phyloP scores from a whole-genome alignment of 2,329 filamentous ascomycete genomes.

The Alternaria conjuncta region DNA sequence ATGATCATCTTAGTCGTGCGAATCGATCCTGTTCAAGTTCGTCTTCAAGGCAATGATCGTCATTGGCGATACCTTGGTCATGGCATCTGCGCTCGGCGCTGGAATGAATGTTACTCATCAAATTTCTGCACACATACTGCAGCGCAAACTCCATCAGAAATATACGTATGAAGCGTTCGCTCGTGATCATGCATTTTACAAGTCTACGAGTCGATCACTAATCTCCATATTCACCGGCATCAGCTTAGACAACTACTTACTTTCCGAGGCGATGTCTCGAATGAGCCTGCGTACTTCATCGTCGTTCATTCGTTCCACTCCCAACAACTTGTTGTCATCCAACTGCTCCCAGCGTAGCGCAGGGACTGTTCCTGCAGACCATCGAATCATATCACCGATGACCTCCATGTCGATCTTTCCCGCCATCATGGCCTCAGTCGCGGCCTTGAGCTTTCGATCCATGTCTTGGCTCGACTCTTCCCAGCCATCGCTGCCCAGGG shows the following conservation, averaged over 20 bases:
- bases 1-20: background rate
- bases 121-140: background rate
- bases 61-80: background rate
- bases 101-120: background rate
- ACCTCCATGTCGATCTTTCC: slow-evolving; percentile 6
- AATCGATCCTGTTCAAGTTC: background rate
- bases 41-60: background rate
- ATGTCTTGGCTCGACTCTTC: slow-evolving; percentile 3
- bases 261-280: background rate
- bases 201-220: background rate
- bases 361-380: background rate
- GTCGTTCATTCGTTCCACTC: slow-evolving; percentile 1
- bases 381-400: slow-evolving; percentile 14
- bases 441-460: background rate
- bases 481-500: slow-evolving; percentile 7
- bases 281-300: slow-evolving; percentile 3
- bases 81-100: background rate
- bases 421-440: background rate
- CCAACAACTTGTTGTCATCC: slow-evolving; percentile 7
- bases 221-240: background rate
- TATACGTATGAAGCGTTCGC: too few species aligned
- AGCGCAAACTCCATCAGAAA: background rate
- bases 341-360: slow-evolving; percentile 6
- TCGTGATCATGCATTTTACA: background rate
- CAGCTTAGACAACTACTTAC: background rate